phyloP scores from a whole-genome alignment of 2,329 filamentous ascomycete species.

The Epichloe coenophiala region DNA sequence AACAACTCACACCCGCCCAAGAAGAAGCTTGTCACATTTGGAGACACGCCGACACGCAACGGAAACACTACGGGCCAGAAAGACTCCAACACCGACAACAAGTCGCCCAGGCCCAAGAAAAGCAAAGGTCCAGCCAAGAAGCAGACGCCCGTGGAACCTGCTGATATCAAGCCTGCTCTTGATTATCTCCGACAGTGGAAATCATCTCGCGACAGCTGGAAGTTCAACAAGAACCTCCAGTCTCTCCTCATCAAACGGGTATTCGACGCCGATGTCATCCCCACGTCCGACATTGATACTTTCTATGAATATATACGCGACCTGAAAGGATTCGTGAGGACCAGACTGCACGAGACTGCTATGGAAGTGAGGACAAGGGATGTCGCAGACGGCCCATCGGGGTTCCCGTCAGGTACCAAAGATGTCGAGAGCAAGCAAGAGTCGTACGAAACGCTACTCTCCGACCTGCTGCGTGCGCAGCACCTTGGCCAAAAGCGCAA shows the following conservation, averaged over 20 bases:
- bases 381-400: constrained; percentile 33
- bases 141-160: constrained; percentile 21
- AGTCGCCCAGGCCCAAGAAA: constrained; percentile 20
- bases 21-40: constrained; percentile 38
- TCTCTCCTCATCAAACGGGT: constrained; percentile 72
- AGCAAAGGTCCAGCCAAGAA: constrained; percentile 26
- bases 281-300: constrained; percentile 51
- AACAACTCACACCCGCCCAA: constrained; percentile 20
- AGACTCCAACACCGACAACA: constrained; percentile 11
- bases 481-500: constrained; percentile 30
- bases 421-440: constrained; percentile 36
- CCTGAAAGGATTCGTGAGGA: constrained; percentile 60
- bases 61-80: constrained; percentile 9
- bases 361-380: constrained; percentile 45
- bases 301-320: constrained; percentile 70
- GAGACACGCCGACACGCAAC: constrained; percentile 26
- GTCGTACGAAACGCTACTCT: constrained; percentile 41
- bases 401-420: constrained; percentile 35
- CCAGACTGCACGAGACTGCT: constrained; percentile 54
- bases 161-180: constrained; percentile 49
- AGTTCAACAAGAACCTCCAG: constrained; percentile 93
- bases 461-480: constrained; percentile 28
- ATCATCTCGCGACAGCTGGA: constrained; percentile 60
- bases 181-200: constrained; percentile 69
- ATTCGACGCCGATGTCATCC: constrained; percentile 59